phyloP scores from a whole-genome alignment of 441 rosid species.

The Croton laevigatus region DNA sequence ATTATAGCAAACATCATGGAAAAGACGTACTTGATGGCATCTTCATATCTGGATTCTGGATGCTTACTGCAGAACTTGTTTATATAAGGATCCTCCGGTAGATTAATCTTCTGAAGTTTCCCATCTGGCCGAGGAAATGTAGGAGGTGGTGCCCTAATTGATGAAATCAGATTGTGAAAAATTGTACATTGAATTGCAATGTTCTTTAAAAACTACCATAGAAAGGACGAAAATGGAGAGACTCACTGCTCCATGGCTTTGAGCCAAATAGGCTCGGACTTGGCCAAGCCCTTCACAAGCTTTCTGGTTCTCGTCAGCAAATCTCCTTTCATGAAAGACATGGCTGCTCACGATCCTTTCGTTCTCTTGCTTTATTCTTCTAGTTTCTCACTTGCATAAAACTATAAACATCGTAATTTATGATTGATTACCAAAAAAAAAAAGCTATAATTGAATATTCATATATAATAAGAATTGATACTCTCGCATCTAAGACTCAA shows the following conservation, averaged over 20 bases:
- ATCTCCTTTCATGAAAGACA: slow-evolving; percentile 94
- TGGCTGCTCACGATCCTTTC: too few relatives aligned
- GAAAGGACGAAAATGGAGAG: slow-evolving; percentile 23
- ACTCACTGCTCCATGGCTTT: slow-evolving; percentile 88
- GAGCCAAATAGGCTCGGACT: slow-evolving; percentile 75
- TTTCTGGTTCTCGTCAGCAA: slow-evolving; percentile 63
- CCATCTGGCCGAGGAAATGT: slow-evolving; percentile 65
- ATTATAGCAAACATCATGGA: not conserved
- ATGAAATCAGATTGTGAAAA: slow-evolving; percentile 10
- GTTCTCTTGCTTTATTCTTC: too few relatives aligned
- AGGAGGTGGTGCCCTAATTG: slow-evolving; percentile 71
- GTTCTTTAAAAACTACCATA: not conserved
- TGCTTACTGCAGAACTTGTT: slow-evolving; percentile 56
- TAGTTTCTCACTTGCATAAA: too few relatives aligned
- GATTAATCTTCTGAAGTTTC: slow-evolving; percentile 57
- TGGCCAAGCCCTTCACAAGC: slow-evolving; percentile 85
- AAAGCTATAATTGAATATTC: too few relatives aligned
- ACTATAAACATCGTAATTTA: too few relatives aligned
- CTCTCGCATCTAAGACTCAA: too few relatives aligned
- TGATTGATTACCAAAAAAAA: too few relatives aligned
- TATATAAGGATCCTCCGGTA: slow-evolving; percentile 75
- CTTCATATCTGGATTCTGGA: slow-evolving; percentile 52
- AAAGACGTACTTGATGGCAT: slow-evolving; percentile 55
- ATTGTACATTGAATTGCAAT: not conserved
- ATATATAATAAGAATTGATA: too few relatives aligned